Evolutionary conservation across 2,329 filamentous ascomycete genomes (phyloP).

Genomic region (Alternaria brassicae): DNA sequence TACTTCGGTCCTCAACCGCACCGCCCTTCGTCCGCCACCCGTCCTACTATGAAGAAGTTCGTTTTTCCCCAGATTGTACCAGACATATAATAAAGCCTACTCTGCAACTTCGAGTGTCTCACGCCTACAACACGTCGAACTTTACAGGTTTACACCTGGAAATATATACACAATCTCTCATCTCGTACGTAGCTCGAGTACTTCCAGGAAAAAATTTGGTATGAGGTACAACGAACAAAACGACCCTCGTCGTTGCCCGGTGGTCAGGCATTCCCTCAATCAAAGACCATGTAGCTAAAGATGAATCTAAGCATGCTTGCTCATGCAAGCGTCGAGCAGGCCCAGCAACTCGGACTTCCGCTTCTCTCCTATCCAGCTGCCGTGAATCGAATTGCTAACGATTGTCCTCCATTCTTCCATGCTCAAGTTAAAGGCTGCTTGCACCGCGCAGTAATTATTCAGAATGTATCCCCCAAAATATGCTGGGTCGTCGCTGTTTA

Average conservation of each 20-base stretch:
- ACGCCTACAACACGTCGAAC: background rate
- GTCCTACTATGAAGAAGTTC: background rate
- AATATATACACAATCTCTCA: background rate
- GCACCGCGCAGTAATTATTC: slow-evolving; percentile 77
- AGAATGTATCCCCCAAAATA: slow-evolving; percentile 75
- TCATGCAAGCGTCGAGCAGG: slow-evolving; percentile 24
- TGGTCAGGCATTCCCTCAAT: background rate
- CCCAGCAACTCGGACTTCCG: slow-evolving; percentile 67
- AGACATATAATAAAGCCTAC: background rate
- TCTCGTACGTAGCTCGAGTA: background rate
- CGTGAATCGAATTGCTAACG: slow-evolving; percentile 66
- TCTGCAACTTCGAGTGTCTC: background rate
- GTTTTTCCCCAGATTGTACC: background rate
- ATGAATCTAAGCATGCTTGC: slow-evolving; percentile 10
- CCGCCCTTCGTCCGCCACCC: background rate
- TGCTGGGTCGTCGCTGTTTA: slow-evolving; percentile 64
- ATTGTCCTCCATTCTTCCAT: slow-evolving; percentile 72
- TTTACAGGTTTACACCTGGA: too few relatives aligned
- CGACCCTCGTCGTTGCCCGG: background rate
- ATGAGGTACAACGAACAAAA: background rate
- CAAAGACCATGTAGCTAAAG: background rate
- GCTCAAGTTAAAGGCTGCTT: slow-evolving; percentile 71
- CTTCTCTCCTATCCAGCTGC: slow-evolving; percentile 71
- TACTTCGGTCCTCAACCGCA: background rate
- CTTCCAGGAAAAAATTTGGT: background rate